Conservation (phyloP, 2,329 filamentous ascomycete genomes). For the Monilinia vaccinii-corymbosi region DNA sequence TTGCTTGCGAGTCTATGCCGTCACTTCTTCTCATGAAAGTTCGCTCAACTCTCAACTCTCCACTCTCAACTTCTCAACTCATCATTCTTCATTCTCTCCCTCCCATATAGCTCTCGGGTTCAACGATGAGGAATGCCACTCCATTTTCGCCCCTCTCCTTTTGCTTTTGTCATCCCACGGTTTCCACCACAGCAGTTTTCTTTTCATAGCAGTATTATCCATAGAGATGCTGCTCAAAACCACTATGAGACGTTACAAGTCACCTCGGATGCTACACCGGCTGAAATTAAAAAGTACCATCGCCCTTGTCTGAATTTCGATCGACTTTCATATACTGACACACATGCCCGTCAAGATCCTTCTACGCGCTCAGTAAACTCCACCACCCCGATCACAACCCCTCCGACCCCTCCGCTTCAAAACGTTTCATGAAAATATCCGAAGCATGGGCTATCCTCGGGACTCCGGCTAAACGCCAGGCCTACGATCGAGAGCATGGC, state of each 20-base stretch:
- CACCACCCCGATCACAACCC: constrained; percentile 92
- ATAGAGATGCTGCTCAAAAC: constrained; percentile 35
- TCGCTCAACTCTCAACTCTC: too few relatives aligned
- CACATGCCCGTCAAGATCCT: constrained; percentile 43
- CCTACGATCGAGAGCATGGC: constrained; percentile 65
- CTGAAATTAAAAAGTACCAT: constrained; percentile 74
- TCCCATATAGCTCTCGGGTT: neutral
- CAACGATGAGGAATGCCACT: constrained; percentile 46
- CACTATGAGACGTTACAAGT: constrained; percentile 80
- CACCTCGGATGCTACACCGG: constrained; percentile 55
- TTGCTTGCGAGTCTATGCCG: neutral
- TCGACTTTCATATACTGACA: neutral
- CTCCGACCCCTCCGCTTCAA: constrained; percentile 58
- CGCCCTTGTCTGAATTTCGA: neutral
- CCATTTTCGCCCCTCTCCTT: constrained; percentile 29
- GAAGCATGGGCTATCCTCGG: constrained; percentile 76
- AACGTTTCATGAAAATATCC: constrained; percentile 73
- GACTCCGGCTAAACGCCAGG: constrained; percentile 61
- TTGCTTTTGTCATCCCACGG: constrained; percentile 10
- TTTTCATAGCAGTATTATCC: constrained; percentile 39
- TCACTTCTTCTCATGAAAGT: too few relatives aligned
- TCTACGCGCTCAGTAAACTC: constrained; percentile 83
- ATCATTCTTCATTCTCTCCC: neutral
- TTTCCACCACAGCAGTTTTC: constrained; percentile 29
- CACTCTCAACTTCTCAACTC: too few relatives aligned